Evolutionary conservation across 1,139 yeast species (phyloP).

Genomic region (Arxiozyma bovina): DNA sequence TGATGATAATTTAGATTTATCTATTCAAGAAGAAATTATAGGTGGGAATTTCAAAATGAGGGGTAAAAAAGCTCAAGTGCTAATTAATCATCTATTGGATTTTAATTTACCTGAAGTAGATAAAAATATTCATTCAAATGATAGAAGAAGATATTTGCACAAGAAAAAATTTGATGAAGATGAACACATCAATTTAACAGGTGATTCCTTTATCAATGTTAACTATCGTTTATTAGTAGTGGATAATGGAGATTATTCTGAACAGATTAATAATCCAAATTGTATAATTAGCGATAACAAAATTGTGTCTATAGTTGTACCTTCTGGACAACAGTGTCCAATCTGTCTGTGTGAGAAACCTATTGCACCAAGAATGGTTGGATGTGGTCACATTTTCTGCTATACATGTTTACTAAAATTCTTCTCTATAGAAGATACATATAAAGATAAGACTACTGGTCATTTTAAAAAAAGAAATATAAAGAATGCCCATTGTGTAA

Average conservation of each 20-base stretch:
- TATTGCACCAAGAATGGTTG: constrained; percentile 88
- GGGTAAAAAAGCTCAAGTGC: constrained; percentile 46
- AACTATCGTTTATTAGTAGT: constrained; percentile 78
- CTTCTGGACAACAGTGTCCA: constrained; percentile 73
- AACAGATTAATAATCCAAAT: constrained; percentile 66
- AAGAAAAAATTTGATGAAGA: constrained; percentile 21
- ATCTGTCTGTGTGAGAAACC: constrained; percentile 80
- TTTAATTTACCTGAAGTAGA: constrained; percentile 51
- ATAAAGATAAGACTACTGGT: constrained; percentile 23
- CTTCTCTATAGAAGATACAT: constrained; percentile 41
- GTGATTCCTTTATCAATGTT: constrained; percentile 73
- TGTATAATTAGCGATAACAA: constrained; percentile 53
- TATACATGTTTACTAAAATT: constrained; percentile 69
- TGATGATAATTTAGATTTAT: constrained; percentile 15
- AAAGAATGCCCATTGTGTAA: constrained; percentile 85
- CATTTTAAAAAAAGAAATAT: constrained; percentile 37
- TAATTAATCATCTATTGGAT: constrained; percentile 56
- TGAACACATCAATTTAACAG: constrained; percentile 42
- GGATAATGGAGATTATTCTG: constrained; percentile 43
- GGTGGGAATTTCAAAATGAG: constrained; percentile 29
- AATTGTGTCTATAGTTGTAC: constrained; percentile 63
- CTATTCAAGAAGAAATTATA: constrained; percentile 33
- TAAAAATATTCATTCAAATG: constrained; percentile 21
- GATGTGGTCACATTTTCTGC: constrained; percentile 91
- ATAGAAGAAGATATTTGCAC: constrained; percentile 8